Percentiles rank a stretch among this genome's conserved stretches.
Evolutionary conservation across 2,329 filamentous ascomycete species (phyloP).

Genomic region (Fusarium albidum): DNA sequence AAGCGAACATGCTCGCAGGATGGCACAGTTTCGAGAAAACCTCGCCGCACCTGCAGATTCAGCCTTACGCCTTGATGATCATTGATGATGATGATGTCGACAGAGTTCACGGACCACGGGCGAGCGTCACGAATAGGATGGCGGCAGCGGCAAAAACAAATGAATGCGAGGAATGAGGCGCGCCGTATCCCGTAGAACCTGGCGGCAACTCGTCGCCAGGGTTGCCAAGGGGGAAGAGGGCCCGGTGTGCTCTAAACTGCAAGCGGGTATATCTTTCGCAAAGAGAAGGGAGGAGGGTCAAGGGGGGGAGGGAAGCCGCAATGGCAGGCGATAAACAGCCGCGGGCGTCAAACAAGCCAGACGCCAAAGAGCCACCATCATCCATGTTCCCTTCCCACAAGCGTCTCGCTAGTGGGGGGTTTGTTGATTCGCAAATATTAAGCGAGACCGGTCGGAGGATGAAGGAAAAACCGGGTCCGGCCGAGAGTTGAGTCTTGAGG

Average conservation of each 20-base stretch:
- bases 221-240: background rate
- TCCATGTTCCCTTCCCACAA: conserved; percentile 9
- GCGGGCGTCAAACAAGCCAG: conserved; percentile 17
- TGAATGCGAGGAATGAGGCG: conserved; percentile 17
- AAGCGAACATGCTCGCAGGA: conserved; percentile 21
- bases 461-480: conserved; percentile 25
- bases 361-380: conserved; percentile 10
- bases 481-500: conserved; percentile 24
- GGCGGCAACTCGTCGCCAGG: conserved; percentile 16
- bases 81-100: too few species aligned
- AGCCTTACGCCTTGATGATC: conserved; percentile 34
- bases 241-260: conserved; percentile 28
- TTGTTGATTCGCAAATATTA: conserved; percentile 25
- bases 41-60: conserved; percentile 27
- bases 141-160: conserved; percentile 21
- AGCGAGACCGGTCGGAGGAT: conserved; percentile 1
- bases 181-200: conserved; percentile 11
- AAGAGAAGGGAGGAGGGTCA: conserved; percentile 5
- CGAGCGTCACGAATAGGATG: conserved; percentile 22
- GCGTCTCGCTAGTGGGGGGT: conserved; percentile 6
- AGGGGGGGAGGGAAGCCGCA: conserved; percentile 4
- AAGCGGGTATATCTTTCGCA: conserved; percentile 35
- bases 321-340: conserved; percentile 23
- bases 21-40: conserved; percentile 22
- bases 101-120: conserved; percentile 27